Evolutionary conservation across 1,139 yeast genomes (phyloP).

Genomic region (Debaryomyces robertsiae): DNA sequence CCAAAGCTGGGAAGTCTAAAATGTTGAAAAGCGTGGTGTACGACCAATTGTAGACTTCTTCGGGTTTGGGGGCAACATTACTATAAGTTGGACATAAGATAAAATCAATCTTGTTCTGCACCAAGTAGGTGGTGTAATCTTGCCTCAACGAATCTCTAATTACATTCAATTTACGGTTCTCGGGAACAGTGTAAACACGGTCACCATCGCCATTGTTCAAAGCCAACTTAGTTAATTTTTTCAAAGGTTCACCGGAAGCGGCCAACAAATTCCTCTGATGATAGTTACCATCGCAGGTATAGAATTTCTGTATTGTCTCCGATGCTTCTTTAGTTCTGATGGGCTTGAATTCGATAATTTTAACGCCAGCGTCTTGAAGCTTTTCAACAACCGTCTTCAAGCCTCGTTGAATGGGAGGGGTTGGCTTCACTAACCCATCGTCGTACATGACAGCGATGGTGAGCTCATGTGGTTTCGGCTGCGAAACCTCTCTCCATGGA

Average conservation of each 20-base stretch:
- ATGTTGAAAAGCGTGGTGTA: constrained; percentile 71
- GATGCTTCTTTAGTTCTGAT: constrained; percentile 51
- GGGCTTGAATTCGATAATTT: constrained; percentile 50
- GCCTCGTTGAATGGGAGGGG: constrained; percentile 59
- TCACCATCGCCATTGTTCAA: constrained; percentile 62
- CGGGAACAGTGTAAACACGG: constrained; percentile 40
- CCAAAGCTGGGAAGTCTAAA: constrained; percentile 62
- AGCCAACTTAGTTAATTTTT: constrained; percentile 61
- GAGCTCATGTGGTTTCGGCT: constrained; percentile 41
- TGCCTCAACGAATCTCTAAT: constrained; percentile 58
- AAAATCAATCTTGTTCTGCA: constrained; percentile 62
- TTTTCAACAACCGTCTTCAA: constrained; percentile 29
- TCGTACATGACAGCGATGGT: constrained; percentile 45
- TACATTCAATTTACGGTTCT: constrained; percentile 50
- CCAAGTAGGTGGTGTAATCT: constrained; percentile 53
- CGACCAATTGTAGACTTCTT: constrained; percentile 72
- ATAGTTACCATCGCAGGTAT: constrained; percentile 61
- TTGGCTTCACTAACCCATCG: constrained; percentile 39
- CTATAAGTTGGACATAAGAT: constrained; percentile 68
- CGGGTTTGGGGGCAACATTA: constrained; percentile 72
- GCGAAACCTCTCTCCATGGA: constrained; percentile 61
- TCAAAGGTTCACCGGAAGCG: constrained; percentile 68
- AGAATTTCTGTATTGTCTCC: constrained; percentile 54
- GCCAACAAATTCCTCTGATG: constrained; percentile 52
- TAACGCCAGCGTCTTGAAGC: constrained; percentile 35